These are phyloP conservation scores for Ascocoryne sarcoides DNA, from an alignment of 2,329 filamentous ascomycete species.

Conservation along the genomic window DNA sequence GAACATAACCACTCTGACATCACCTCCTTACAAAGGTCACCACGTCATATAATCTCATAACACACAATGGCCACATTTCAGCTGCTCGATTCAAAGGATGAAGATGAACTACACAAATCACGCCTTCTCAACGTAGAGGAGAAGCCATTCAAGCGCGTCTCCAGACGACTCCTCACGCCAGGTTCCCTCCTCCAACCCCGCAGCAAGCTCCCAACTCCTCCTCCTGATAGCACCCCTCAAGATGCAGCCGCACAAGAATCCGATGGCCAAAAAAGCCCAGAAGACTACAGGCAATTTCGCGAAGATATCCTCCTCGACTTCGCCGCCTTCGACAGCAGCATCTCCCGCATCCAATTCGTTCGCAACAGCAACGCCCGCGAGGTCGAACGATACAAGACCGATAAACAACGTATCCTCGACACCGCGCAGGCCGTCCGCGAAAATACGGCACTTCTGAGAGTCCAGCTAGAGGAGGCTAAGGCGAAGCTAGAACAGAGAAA, in stretches of 20 bases:
- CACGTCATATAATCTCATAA: no score
- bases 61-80: slow-evolving; percentile 50
- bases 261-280: slow-evolving; percentile 40
- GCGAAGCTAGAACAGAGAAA: slow-evolving; percentile 70
- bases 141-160: slow-evolving; percentile 82
- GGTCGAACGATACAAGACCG: slow-evolving; percentile 70
- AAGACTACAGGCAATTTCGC: slow-evolving; percentile 59
- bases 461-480: slow-evolving; percentile 69
- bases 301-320: slow-evolving; percentile 86
- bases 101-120: slow-evolving; percentile 77
- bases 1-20: no score
- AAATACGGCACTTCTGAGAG: slow-evolving; percentile 62
- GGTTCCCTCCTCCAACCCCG: slow-evolving; percentile 52
- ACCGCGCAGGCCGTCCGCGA: slow-evolving; percentile 72
- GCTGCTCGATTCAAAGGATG: slow-evolving; percentile 64
- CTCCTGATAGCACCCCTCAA: slow-evolving; percentile 45
- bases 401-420: slow-evolving; percentile 69
- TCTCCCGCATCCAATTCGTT: slow-evolving; percentile 81
- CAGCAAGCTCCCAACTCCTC: slow-evolving; percentile 54
- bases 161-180: slow-evolving; percentile 66
- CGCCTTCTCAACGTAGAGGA: slow-evolving; percentile 87
- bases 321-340: slow-evolving; percentile 75
- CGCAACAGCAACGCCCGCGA: slow-evolving; percentile 75
- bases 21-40: no score
- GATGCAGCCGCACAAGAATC: slow-evolving; percentile 35